phyloP scores from a whole-genome alignment of 2,329 filamentous ascomycete species.

The Canariomyces notabilis region DNA sequence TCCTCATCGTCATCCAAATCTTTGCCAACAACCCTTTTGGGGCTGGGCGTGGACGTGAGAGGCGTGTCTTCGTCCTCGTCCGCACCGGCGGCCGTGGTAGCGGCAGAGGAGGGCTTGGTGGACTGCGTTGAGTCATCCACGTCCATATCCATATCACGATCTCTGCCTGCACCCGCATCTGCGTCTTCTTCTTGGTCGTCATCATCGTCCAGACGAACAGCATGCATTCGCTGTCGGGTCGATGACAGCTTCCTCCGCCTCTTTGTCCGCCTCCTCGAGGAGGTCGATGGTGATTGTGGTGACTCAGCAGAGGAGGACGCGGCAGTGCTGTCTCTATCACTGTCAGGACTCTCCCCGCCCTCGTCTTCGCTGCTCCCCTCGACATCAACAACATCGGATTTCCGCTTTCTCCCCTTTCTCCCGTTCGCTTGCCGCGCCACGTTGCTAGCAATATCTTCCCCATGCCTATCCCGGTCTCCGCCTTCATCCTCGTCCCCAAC shows the following conservation, averaged over 20 bases:
- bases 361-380: conserved; percentile 30
- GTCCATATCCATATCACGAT: too few relatives aligned
- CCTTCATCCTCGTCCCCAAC: conserved; percentile 10
- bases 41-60: conserved; percentile 36
- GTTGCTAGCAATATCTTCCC: too few relatives aligned
- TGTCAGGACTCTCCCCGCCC: conserved; percentile 23
- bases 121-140: conserved; percentile 20
- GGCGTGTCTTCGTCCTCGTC: conserved; percentile 33
- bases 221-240: neutral
- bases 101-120: conserved; percentile 19
- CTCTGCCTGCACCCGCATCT: too few relatives aligned
- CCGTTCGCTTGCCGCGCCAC: conserved; percentile 24
- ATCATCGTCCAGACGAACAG: conserved; percentile 3
- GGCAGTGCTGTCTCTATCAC: conserved; percentile 19
- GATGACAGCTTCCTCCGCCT: conserved; percentile 15
- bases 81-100: neutral
- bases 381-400: conserved; percentile 22
- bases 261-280: neutral
- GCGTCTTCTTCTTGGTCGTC: conserved; percentile 25
- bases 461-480: conserved; percentile 4
- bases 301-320: neutral
- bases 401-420: conserved; percentile 24
- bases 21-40: conserved; percentile 5
- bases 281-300: neutral
- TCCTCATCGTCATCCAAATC: conserved; percentile 38